phyloP scores from a whole-genome alignment of 768 basidiomycete genomes.

The Podaxis sp. region DNA sequence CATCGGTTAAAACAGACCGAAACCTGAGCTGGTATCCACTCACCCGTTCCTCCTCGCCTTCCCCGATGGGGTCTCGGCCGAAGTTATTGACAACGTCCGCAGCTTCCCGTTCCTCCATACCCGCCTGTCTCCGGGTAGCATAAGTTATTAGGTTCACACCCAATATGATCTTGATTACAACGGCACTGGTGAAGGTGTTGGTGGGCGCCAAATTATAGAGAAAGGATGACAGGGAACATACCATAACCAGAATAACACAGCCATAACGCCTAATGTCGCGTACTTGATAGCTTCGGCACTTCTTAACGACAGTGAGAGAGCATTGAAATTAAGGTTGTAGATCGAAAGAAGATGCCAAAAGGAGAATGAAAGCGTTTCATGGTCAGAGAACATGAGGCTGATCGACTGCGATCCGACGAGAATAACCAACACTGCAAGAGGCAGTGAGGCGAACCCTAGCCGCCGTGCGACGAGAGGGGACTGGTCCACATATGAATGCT shows the following conservation, averaged over 20 bases:
- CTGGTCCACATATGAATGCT: conserved; percentile 94
- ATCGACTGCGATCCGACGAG: conserved; percentile 76
- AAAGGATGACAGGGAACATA: conserved; percentile 37
- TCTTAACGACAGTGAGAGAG: conserved; percentile 31
- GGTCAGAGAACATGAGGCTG: conserved; percentile 55
- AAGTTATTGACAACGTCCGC: conserved; percentile 84
- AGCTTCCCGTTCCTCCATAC: conserved; percentile 74
- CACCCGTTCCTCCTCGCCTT: conserved; percentile 84
- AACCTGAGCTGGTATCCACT: conserved; percentile 21
- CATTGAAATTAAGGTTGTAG: conserved; percentile 35
- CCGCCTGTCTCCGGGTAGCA: conserved; percentile 69
- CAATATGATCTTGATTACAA: conserved; percentile 90
- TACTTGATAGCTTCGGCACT: conserved; percentile 49
- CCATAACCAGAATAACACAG: conserved; percentile 83
- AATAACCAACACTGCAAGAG: conserved; percentile 81
- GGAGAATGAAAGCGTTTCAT: conserved; percentile 7
- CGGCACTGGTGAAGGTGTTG: conserved; percentile 47
- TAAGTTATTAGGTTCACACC: conserved; percentile 87
- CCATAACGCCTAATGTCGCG: conserved; percentile 66
- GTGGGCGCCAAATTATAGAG: background rate
- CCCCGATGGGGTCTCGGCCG: conserved; percentile 89
- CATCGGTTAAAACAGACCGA: conserved; percentile 6
- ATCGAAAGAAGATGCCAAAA: conserved; percentile 13
- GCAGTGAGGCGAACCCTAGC: conserved; percentile 90
- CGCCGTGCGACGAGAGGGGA: conserved; percentile 92